Evolutionary conservation across 2,329 filamentous ascomycete genomes (phyloP).

Genomic region (Colletotrichum tanaceti): DNA sequence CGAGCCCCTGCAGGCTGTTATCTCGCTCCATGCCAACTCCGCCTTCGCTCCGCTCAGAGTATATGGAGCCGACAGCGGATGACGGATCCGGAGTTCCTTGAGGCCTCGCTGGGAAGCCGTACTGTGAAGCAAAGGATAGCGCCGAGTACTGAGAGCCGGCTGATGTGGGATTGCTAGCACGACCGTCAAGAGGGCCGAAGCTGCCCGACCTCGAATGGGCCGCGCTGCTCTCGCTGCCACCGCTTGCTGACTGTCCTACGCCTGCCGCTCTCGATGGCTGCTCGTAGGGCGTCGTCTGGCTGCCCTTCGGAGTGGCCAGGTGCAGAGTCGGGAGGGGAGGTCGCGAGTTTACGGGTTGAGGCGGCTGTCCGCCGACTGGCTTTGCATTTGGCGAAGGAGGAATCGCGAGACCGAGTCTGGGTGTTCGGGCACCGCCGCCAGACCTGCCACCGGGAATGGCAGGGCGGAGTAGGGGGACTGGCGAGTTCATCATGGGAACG

Average conservation of each 20-base stretch:
- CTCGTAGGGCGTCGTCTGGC: conserved; percentile 77
- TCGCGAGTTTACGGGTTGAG: conserved; percentile 57
- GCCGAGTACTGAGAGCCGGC: conserved; percentile 89
- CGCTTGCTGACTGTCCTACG: conserved; percentile 75
- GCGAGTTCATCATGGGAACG: conserved; percentile 75
- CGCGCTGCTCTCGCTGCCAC: conserved; percentile 82
- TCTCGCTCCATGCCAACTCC: conserved; percentile 84
- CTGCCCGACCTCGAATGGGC: conserved; percentile 86
- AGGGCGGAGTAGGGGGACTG: conserved; percentile 83
- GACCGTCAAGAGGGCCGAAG: conserved; percentile 80
- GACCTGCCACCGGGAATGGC: conserved; percentile 79
- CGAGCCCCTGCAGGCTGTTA: conserved; percentile 79
- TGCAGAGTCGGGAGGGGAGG: conserved; percentile 83
- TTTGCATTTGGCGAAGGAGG: conserved; percentile 87
- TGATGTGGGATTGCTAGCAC: conserved; percentile 83
- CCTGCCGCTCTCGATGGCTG: conserved; percentile 64
- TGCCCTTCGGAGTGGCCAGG: conserved; percentile 89
- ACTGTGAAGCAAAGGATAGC: conserved; percentile 81
- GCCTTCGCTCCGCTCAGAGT: conserved; percentile 83
- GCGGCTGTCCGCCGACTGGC: conserved; percentile 70
- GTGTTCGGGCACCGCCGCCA: conserved; percentile 72
- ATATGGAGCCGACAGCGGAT: conserved; percentile 86
- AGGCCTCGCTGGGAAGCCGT: conserved; percentile 74
- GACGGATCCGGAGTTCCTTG: conserved; percentile 84
- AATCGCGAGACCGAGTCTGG: conserved; percentile 88